Evolutionary conservation across 2,329 filamentous ascomycete genomes (phyloP).

Genomic region (Cyanodermella asteris): DNA sequence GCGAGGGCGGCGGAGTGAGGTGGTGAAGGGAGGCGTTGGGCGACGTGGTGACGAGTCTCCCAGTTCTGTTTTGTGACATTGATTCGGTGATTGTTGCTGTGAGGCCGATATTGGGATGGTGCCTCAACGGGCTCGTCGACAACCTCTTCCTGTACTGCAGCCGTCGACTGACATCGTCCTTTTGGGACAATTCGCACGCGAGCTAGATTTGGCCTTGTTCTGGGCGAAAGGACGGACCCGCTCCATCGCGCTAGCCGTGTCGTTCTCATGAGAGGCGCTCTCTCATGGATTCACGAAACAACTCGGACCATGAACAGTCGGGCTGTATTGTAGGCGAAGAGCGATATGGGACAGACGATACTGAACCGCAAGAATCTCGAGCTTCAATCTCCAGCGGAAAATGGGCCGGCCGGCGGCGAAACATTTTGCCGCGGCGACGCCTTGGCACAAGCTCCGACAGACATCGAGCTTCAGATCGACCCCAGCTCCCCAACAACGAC

Average conservation of each 20-base stretch:
- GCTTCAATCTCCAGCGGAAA: too few species aligned
- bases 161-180: conserved; percentile 21
- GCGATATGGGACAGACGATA: too few species aligned
- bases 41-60: too few species aligned
- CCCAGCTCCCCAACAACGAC: too few species aligned
- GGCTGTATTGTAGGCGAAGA: too few species aligned
- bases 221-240: conserved; percentile 26
- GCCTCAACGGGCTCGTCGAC: conserved; percentile 11
- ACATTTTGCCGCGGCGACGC: too few species aligned
- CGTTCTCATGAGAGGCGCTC: conserved; percentile 20
- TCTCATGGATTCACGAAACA: neutral
- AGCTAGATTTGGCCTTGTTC: conserved; percentile 17
- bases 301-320: too few species aligned
- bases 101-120: conserved; percentile 1
- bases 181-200: conserved; percentile 11
- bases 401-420: too few species aligned
- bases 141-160: conserved; percentile 12
- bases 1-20: conserved; percentile 40
- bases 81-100: neutral
- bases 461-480: too few species aligned
- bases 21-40: conserved; percentile 44
- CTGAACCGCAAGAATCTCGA: too few species aligned
- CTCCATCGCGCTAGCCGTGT: conserved; percentile 30
- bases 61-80: conserved; percentile 11
- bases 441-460: too few species aligned